Evolutionary conservation across 2,329 filamentous ascomycete genomes (phyloP).

Genomic region (Cercospora brassicicola): DNA sequence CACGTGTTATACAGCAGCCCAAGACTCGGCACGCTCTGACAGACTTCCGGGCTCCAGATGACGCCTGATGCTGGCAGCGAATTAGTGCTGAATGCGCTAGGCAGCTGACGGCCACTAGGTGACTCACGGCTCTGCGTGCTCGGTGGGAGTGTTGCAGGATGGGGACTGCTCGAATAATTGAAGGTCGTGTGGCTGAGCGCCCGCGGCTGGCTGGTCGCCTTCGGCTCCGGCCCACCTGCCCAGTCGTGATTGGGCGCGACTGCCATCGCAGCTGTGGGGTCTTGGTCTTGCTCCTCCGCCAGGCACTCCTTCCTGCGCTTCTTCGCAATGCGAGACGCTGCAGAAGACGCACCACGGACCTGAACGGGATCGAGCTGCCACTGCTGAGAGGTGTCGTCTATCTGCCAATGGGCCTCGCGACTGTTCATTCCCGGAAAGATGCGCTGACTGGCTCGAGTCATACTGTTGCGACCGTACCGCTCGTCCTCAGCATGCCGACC

Average conservation of each 20-base stretch:
- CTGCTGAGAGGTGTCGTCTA: not conserved
- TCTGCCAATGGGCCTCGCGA: not conserved
- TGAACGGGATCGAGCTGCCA: not conserved
- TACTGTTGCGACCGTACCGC: not conserved
- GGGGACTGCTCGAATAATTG: constrained; percentile 7
- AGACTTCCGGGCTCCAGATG: not conserved
- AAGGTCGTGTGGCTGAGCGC: constrained; percentile 10
- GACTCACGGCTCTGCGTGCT: constrained; percentile 4
- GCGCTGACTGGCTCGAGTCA: not conserved
- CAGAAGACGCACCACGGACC: not conserved
- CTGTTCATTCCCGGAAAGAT: not conserved
- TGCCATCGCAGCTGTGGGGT: not conserved
- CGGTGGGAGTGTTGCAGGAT: constrained; percentile 1
- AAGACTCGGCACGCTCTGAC: constrained; percentile 2
- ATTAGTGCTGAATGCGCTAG: constrained; percentile 2
- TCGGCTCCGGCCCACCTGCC: not conserved
- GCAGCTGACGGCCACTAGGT: constrained; percentile 4
- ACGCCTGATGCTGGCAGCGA: constrained; percentile 9
- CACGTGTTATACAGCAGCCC: constrained; percentile 6
- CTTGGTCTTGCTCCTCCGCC: not conserved
- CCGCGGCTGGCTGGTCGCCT: not conserved
- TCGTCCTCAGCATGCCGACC: not conserved
- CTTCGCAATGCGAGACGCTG: not conserved
- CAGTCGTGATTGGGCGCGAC: not conserved
- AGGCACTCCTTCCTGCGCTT: not conserved